These are phyloP conservation scores for Populus deltoides DNA, from an alignment of 345 rosid genomes.

Conservation along the genomic window DNA sequence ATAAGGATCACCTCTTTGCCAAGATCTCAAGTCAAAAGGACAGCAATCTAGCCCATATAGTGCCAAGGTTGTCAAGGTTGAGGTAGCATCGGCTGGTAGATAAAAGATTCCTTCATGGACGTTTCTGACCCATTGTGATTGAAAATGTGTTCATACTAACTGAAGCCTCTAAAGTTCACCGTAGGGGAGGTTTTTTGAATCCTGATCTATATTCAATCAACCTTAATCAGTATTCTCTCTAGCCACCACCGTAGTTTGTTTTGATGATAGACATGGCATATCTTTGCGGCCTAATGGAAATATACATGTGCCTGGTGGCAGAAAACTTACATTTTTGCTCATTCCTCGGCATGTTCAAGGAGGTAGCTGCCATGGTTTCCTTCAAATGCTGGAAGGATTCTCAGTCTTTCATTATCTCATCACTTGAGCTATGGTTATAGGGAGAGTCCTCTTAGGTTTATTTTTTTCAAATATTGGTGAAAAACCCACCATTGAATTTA, in stretches of 20 bases:
- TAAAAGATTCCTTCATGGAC: not conserved
- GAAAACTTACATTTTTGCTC: not conserved
- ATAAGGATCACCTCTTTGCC: constrained; percentile 46
- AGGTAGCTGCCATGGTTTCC: not conserved
- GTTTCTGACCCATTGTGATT: not conserved
- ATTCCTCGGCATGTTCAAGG: not conserved
- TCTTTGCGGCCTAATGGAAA: not conserved
- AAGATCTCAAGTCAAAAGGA: constrained; percentile 72
- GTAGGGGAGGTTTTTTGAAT: not conserved
- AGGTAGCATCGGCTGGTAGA: constrained; percentile 10
- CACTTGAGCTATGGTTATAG: not conserved
- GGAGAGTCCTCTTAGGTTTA: not conserved
- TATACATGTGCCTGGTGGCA: not conserved
- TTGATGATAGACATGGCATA: not conserved
- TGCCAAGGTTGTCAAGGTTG: constrained; percentile 59
- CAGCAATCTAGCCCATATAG: constrained; percentile 40
- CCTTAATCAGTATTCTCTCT: not conserved
- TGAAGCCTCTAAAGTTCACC: not conserved
- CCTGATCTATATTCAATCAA: not conserved
- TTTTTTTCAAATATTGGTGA: not conserved
- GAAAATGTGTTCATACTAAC: not conserved
- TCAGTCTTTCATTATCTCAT: not conserved
- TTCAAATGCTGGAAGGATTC: not conserved
- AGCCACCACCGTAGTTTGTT: not conserved
- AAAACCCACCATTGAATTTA: not conserved